Evolutionary conservation across 2,329 filamentous ascomycete genomes (phyloP).

Genomic region (Graphilbum ipis-grandicollis): DNA sequence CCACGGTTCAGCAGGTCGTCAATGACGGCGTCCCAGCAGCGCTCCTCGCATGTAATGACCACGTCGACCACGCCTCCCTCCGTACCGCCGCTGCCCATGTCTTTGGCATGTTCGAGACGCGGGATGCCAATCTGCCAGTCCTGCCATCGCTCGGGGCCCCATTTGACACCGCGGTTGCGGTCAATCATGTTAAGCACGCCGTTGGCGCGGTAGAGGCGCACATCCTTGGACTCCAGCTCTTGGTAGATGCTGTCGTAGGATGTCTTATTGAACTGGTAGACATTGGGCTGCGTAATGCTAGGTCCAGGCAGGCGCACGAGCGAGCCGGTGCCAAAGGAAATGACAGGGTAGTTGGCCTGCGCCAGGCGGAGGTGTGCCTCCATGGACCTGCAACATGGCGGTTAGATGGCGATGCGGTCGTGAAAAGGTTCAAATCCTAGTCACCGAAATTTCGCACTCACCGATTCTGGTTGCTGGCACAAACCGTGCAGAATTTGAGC

Average conservation of each 20-base stretch:
- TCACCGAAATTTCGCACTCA: too few species aligned
- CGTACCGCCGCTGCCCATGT: slow-evolving; percentile 63
- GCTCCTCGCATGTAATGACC: slow-evolving; percentile 92
- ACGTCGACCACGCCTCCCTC: slow-evolving; percentile 85
- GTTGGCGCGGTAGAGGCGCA: slow-evolving; percentile 74
- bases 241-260: slow-evolving; percentile 92
- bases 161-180: slow-evolving; percentile 81
- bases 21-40: slow-evolving; percentile 95
- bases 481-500: slow-evolving; percentile 96
- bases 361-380: slow-evolving; percentile 93
- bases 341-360: slow-evolving; percentile 76
- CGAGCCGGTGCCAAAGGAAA: slow-evolving; percentile 92
- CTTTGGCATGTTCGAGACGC: slow-evolving; percentile 54
- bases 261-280: slow-evolving; percentile 95
- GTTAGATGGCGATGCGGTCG: too few species aligned
- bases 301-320: slow-evolving; percentile 86
- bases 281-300: slow-evolving; percentile 81
- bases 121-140: slow-evolving; percentile 87
- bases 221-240: slow-evolving; percentile 74
- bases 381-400: slow-evolving; percentile 60
- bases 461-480: slow-evolving; percentile 95
- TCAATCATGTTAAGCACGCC: slow-evolving; percentile 92
- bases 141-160: slow-evolving; percentile 92
- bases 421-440: too few species aligned
- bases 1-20: slow-evolving; percentile 83